phyloP scores from a whole-genome alignment of 2,329 filamentous ascomycete species.

The Phyllosticta paracitricarpa region DNA sequence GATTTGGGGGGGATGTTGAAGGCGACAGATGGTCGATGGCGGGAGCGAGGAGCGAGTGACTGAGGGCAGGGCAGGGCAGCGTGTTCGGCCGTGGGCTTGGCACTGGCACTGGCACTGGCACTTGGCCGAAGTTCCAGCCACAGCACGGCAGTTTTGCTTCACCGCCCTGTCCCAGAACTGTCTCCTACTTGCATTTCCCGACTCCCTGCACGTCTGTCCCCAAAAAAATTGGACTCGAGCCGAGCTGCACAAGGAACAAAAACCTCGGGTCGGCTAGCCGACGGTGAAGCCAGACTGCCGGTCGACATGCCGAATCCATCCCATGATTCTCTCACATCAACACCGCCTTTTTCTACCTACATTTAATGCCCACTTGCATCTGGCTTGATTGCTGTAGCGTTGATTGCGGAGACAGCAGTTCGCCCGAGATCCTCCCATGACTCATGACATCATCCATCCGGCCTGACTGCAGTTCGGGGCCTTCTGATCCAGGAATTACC shows the following conservation, averaged over 20 bases:
- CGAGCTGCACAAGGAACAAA: too few species aligned
- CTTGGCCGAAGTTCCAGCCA: neutral
- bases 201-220: neutral
- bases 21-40: neutral
- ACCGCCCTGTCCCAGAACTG: neutral
- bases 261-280: too few species aligned
- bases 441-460: neutral
- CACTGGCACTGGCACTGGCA: neutral
- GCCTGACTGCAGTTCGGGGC: neutral
- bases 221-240: neutral
- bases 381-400: neutral
- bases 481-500: neutral
- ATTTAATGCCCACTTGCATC: neutral
- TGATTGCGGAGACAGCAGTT: neutral
- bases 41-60: neutral
- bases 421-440: neutral
- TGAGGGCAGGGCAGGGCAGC: neutral
- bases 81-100: neutral
- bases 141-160: neutral
- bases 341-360: too few species aligned
- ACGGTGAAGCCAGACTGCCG: too few species aligned
- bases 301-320: too few species aligned
- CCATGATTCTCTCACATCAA: too few species aligned
- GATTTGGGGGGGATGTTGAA: neutral
- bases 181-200: too few species aligned